These are phyloP conservation scores for Fomes fomentarius DNA, from an alignment of 1,284 basidiomycete genomes.

Conservation along the genomic window DNA sequence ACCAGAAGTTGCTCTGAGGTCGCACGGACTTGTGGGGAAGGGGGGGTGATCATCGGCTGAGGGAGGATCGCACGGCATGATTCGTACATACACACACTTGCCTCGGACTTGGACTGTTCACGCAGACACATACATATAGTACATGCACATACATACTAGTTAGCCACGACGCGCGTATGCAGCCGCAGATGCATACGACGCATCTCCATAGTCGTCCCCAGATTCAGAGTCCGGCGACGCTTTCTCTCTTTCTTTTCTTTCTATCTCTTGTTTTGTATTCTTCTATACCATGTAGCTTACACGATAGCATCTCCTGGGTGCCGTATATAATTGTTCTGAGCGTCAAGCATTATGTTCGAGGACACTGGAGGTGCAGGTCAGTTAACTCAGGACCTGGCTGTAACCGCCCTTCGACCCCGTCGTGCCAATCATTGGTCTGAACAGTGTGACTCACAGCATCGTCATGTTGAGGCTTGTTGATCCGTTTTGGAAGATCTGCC, in stretches of 20 bases:
- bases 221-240: background rate
- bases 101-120: background rate
- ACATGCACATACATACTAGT: conserved; percentile 2
- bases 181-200: too few relatives aligned
- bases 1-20: conserved; percentile 35
- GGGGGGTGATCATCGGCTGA: background rate
- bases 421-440: background rate
- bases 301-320: background rate
- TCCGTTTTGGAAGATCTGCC: too few relatives aligned
- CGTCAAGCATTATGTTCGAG: too few relatives aligned
- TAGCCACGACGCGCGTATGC: too few relatives aligned
- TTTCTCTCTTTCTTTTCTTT: background rate
- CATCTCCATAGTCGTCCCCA: too few relatives aligned
- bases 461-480: background rate
- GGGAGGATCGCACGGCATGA: too few relatives aligned
- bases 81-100: too few relatives aligned
- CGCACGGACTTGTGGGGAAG: background rate
- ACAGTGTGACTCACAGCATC: background rate
- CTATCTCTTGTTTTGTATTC: background rate
- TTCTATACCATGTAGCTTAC: conserved; percentile 1
- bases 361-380: too few relatives aligned
- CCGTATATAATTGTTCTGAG: background rate
- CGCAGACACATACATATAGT: background rate
- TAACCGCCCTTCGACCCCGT: too few relatives aligned
- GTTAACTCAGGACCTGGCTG: too few relatives aligned